Evolutionary conservation across 768 basidiomycete genomes (phyloP), one percentile per base, ranked within the genome.

Genomic region (Amanita exitialis): DNA sequence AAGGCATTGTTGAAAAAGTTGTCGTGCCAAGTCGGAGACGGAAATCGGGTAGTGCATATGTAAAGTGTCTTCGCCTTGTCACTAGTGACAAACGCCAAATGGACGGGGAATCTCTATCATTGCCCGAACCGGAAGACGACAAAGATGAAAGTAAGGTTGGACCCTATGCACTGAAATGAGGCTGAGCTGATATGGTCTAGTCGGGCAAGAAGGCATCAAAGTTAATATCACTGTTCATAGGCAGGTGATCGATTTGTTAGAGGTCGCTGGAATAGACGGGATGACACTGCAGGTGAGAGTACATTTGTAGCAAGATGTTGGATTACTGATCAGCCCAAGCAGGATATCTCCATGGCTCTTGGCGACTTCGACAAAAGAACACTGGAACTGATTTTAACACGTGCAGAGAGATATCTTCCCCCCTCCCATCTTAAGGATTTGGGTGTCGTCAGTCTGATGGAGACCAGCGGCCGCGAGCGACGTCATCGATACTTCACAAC

Each of bases 401-500:
- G 86, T 39, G 78, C 86, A 18, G 82, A 82, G 56, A 82, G 75
- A 59, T 71, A 61, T 53, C 71, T 70, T 8, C 80, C 82, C 12
- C 90, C 90, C 3, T 53, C 76, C 4, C 89, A 91, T 63, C 75
- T 93, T 12, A 70, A 71, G 47, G 86, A 92, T 62, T 70, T 88
- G 36, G 75, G 80, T 23, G 77, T 90, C 45, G 75, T 77, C 18
- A 78, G 81, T 34, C 64, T 89, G 25, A 83, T 85, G 75, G 94
- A 96, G 66, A 89, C 80, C 0, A 73, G 76, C 55, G 90, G 90
- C 4, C 80, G 91, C 32, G 90, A 97, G 67, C 83, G 91, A 25
- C 84, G 90, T 20, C 80, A 90, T 62, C 77, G 90, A 55, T 90
- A 90, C 61, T 93, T 80, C 68, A 88, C 89, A 0, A 63, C 85